These are phyloP conservation scores for Boechera retrofracta DNA, from an alignment of 345 rosid genomes.

Conservation along the genomic window DNA sequence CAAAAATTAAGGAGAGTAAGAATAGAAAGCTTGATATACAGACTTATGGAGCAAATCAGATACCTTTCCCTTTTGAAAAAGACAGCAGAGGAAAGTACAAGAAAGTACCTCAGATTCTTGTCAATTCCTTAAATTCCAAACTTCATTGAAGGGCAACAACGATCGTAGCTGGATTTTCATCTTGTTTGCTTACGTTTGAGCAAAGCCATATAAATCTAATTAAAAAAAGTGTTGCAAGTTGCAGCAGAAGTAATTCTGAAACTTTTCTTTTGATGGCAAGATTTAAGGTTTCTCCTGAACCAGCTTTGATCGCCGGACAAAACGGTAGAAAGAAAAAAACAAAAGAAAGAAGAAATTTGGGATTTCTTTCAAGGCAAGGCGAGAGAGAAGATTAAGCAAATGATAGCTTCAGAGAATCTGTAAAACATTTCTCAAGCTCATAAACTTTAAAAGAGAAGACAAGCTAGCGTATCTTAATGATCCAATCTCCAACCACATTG, in stretches of 20 bases:
- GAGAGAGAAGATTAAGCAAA: constrained; percentile 36
- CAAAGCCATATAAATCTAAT: constrained; percentile 10
- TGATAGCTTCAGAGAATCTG: constrained; percentile 19
- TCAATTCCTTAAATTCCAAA: constrained; percentile 41
- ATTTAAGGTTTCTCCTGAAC: constrained; percentile 42
- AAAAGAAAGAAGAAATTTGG: constrained; percentile 20
- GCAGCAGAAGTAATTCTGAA: constrained; percentile 45
- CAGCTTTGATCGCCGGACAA: constrained; percentile 42
- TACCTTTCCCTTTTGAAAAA: constrained; percentile 30
- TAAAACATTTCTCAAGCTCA: constrained; percentile 6
- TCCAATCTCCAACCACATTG: constrained; percentile 43
- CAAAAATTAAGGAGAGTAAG: constrained; percentile 17
- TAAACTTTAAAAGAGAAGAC: constrained; percentile 9
- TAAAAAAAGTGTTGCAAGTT: constrained; percentile 17
- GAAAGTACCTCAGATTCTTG: constrained; percentile 48
- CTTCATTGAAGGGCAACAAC: constrained; percentile 43
- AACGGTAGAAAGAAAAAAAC: background rate
- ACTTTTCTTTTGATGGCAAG: constrained; percentile 51
- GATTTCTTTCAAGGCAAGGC: constrained; percentile 52
- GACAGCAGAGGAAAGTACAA: constrained; percentile 33
- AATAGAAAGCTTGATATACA: constrained; percentile 8
- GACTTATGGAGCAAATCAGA: constrained; percentile 32
- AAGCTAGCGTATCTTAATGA: constrained; percentile 19
- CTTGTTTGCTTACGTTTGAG: background rate
- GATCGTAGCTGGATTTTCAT: constrained; percentile 32